Conservation (phyloP, 83 land plant genomes). For the Picea mariana region DNA sequence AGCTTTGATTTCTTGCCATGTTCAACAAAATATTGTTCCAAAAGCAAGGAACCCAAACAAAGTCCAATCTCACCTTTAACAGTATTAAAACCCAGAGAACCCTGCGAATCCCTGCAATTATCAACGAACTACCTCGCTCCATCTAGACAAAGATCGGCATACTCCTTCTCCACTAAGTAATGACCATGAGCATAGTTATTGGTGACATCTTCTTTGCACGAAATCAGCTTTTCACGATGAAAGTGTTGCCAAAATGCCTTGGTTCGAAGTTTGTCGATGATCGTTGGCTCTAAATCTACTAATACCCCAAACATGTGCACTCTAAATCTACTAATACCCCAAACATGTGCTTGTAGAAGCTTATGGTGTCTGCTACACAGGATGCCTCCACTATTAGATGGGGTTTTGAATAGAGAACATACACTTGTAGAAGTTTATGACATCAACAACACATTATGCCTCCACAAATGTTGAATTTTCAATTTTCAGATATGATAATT, state of each 20-base stretch:
- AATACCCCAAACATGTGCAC: slow-evolving; percentile 22
- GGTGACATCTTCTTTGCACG: slow-evolving; percentile 63
- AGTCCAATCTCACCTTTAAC: neutral
- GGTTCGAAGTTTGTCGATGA: slow-evolving; percentile 59
- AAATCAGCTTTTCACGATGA: slow-evolving; percentile 62
- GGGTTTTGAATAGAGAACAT: no score
- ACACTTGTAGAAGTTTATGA: no score
- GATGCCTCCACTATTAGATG: no score
- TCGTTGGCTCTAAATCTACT: slow-evolving; percentile 62
- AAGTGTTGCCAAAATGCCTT: slow-evolving; percentile 56
- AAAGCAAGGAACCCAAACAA: slow-evolving; percentile 29
- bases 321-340: no score
- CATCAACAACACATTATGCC: no score
- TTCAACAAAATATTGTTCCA: slow-evolving; percentile 54
- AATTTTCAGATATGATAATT: no score
- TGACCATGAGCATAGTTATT: slow-evolving; percentile 68
- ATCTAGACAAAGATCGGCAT: neutral
- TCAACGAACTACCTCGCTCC: neutral
- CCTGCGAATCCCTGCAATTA: neutral
- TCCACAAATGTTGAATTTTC: no score
- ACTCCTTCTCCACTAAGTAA: slow-evolving; percentile 23
- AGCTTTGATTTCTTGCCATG: slow-evolving; percentile 63
- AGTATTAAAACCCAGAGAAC: neutral
- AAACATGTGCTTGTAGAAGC: no score
- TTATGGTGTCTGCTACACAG: no score